Evolutionary conservation across 139 green algal genomes (phyloP).

Genomic region (Diplosphaera chodatii): DNA sequence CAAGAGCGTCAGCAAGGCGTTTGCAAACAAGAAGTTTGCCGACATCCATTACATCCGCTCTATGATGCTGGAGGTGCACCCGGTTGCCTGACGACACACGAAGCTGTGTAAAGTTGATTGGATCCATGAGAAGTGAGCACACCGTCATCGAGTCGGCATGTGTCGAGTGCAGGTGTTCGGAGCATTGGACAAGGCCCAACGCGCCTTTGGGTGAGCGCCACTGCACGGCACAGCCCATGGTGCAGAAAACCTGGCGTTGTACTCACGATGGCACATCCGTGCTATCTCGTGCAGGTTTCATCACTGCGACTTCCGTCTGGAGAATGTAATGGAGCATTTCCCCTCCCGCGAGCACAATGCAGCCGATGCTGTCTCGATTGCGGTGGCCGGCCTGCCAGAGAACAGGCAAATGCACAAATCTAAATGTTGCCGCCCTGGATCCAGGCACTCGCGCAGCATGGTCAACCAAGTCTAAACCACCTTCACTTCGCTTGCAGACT

Average conservation of each 20-base stretch:
- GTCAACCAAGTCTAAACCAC: too few species aligned
- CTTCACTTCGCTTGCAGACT: not conserved
- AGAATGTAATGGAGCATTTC: not conserved
- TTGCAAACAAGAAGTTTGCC: not conserved
- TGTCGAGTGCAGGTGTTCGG: not conserved
- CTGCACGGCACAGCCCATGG: not conserved
- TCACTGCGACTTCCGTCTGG: not conserved
- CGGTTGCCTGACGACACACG: too few species aligned
- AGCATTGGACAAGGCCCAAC: not conserved
- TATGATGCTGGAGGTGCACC: slow-evolving; percentile 1
- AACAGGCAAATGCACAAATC: too few species aligned
- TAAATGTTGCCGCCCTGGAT: too few species aligned
- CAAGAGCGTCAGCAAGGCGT: not conserved
- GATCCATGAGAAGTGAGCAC: too few species aligned
- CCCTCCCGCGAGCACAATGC: not conserved
- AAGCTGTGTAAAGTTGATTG: too few species aligned
- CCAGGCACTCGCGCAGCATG: too few species aligned
- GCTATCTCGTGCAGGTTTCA: not conserved
- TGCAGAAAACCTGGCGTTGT: too few species aligned
- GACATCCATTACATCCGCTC: not conserved
- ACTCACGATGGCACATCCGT: too few species aligned
- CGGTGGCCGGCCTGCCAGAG: not conserved
- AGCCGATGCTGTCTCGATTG: not conserved
- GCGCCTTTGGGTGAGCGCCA: not conserved
- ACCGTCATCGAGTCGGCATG: too few species aligned